Evolutionary conservation across 1,139 yeast genomes (phyloP), one percentile per base, ranked within the genome.

Genomic region (Yamadazyma triangularis): DNA sequence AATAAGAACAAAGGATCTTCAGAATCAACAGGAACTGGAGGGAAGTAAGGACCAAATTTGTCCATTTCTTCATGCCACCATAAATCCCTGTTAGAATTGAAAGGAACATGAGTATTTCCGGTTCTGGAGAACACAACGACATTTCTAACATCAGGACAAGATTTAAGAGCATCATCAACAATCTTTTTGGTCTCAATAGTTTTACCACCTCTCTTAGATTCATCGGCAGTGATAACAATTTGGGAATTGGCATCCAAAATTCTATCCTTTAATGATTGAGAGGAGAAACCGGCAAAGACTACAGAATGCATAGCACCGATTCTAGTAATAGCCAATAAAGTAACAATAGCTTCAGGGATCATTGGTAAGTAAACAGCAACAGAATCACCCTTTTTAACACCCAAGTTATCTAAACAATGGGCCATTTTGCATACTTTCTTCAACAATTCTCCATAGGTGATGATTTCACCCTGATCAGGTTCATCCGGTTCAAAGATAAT

Each of bases 241-340:
- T 80, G 83, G 52, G 91, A 85, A 42, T 75, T 70, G 30, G 97
- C 96, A 59, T 91, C 95, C 44, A 73, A 74, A 48, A 88, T 84
- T 63, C 97, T 83, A 64, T 91, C 97, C 51, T 74, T 77, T 53
- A 91, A 78, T 22, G 96, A 88, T 38, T 96, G 96, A 23, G 96
- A 81, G 19, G 95, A 83, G 68, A 91, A 91, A 25, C 98, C 98
- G 35, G 97, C 97, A 61, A 91, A 91, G 45, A 91, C 82, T 31
- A 91, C 97, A 9, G 97, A 85, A 66, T 91, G 98, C 46, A 88
- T 71, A 30, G 98, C 98, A 60, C 98, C 98, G 43, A 91, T 66
- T 66, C 98, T 82, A 29, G 86, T 89, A 50, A 88, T 85, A 32
- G 98, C 96, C 53, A 91, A 73, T 85, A 91, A 81, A 42, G 98